Percentiles rank a stretch among this genome's conserved stretches.
Conservation (phyloP, 1,139 yeast genomes). For the Keqinozyma sinolaborantium region DNA sequence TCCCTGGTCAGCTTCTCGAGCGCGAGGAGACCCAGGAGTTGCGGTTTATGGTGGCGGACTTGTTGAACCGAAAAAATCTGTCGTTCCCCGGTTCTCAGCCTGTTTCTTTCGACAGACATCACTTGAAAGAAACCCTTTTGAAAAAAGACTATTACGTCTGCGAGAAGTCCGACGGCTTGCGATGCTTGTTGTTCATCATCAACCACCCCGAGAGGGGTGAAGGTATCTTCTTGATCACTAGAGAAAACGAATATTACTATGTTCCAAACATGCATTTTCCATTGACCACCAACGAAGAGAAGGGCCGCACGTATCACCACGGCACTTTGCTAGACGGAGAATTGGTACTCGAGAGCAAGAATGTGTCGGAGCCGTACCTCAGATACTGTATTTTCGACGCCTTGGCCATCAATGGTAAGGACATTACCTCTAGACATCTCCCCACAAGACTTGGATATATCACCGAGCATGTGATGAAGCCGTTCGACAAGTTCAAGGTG, state of each 20-base stretch:
- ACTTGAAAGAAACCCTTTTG: slow-evolving; percentile 59
- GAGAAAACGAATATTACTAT: slow-evolving; percentile 83
- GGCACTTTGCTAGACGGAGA: slow-evolving; percentile 95
- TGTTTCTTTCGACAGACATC: slow-evolving; percentile 78
- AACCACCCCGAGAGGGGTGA: slow-evolving; percentile 73
- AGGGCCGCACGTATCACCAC: slow-evolving; percentile 60
- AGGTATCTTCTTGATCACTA: slow-evolving; percentile 71
- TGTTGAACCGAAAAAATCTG: slow-evolving; percentile 52
- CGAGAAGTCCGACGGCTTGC: slow-evolving; percentile 91
- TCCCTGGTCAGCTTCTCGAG: slow-evolving; percentile 80
- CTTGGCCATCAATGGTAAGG: slow-evolving; percentile 73
- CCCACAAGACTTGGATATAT: slow-evolving; percentile 85
- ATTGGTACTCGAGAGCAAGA: slow-evolving; percentile 57
- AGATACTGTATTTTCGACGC: slow-evolving; percentile 90
- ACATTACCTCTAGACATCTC: slow-evolving; percentile 64
- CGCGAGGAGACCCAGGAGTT: slow-evolving; percentile 67
- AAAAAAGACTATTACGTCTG: slow-evolving; percentile 76
- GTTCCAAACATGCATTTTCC: slow-evolving; percentile 89
- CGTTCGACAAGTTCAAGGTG: slow-evolving; percentile 68
- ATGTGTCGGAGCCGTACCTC: slow-evolving; percentile 45
- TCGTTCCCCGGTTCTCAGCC: slow-evolving; percentile 93
- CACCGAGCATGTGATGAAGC: slow-evolving; percentile 77
- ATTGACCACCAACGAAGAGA: slow-evolving; percentile 40
- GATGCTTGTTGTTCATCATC: slow-evolving; percentile 68
- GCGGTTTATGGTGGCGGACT: slow-evolving; percentile 64